Evolutionary conservation across 345 rosid genomes (phyloP).

Genomic region (Linum lewisii): DNA sequence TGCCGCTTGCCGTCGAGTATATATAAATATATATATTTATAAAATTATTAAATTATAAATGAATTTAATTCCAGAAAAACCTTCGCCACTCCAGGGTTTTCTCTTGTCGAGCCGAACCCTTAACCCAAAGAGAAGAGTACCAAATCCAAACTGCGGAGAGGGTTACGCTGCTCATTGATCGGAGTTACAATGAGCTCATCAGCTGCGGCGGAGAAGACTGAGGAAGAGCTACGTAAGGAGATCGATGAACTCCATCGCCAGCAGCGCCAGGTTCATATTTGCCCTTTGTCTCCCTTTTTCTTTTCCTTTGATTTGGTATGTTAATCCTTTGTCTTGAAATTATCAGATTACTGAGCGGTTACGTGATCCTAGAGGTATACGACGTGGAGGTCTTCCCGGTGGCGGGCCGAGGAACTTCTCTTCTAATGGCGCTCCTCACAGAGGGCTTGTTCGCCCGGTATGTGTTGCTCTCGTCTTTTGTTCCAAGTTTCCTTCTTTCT

Average conservation of each 20-base stretch:
- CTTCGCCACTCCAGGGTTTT: neutral
- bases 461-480: neutral
- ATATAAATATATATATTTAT: no score
- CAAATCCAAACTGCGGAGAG: neutral
- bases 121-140: neutral
- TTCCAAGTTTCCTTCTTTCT: neutral
- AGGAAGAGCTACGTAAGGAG: slow-evolving; percentile 69
- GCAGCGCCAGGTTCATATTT: slow-evolving; percentile 56
- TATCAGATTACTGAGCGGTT: slow-evolving; percentile 77
- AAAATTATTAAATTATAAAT: no score
- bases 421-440: slow-evolving; percentile 46
- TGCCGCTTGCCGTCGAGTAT: neutral
- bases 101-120: neutral
- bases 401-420: slow-evolving; percentile 50
- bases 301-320: neutral
- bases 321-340: neutral
- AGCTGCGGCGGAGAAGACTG: slow-evolving; percentile 55
- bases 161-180: no score
- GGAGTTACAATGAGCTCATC: slow-evolving; percentile 8
- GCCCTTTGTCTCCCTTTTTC: neutral
- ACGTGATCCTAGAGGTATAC: slow-evolving; percentile 88
- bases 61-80: neutral
- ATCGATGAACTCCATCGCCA: slow-evolving; percentile 89
- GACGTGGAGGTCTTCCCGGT: slow-evolving; percentile 58
- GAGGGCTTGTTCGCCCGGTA: slow-evolving; percentile 64